Conservation (phyloP, 2,329 filamentous ascomycete genomes). For the Botrytis hyacinthi region DNA sequence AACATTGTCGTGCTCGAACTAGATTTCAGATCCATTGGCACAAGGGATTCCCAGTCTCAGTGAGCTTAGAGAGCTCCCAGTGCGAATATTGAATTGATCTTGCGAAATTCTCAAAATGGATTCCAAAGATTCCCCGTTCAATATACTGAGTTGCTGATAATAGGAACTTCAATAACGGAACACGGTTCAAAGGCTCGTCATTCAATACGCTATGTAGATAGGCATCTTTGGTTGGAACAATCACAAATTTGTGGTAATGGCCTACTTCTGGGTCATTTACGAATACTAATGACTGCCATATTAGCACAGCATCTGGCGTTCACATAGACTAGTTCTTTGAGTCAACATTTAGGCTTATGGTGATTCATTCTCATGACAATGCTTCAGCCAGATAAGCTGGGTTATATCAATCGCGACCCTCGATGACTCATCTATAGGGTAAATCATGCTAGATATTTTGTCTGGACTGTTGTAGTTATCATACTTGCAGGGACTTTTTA, state of each 20-base stretch:
- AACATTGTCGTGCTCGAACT: neutral
- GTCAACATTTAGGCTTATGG: neutral
- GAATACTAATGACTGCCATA: neutral
- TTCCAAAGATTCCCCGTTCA: neutral
- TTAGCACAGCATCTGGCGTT: neutral
- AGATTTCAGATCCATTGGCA: neutral
- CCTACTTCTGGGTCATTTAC: fast-evolving
- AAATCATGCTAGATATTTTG: neutral
- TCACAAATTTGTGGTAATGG: neutral
- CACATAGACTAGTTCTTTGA: neutral
- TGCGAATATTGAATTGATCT: neutral
- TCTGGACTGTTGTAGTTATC: fast-evolving
- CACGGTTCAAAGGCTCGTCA: fast-evolving
- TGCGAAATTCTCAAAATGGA: neutral
- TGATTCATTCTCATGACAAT: neutral
- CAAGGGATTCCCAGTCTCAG: neutral
- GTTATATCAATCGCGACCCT: neutral
- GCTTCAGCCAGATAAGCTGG: neutral
- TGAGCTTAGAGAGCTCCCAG: neutral
- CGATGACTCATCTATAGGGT: neutral
- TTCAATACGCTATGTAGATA: neutral
- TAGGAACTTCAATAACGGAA: neutral
- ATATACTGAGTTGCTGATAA: neutral
- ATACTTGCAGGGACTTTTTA: neutral
- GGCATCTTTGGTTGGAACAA: fast-evolving